Conservation (phyloP, 2,329 filamentous ascomycete genomes). For the Elsinoe arachidis region DNA sequence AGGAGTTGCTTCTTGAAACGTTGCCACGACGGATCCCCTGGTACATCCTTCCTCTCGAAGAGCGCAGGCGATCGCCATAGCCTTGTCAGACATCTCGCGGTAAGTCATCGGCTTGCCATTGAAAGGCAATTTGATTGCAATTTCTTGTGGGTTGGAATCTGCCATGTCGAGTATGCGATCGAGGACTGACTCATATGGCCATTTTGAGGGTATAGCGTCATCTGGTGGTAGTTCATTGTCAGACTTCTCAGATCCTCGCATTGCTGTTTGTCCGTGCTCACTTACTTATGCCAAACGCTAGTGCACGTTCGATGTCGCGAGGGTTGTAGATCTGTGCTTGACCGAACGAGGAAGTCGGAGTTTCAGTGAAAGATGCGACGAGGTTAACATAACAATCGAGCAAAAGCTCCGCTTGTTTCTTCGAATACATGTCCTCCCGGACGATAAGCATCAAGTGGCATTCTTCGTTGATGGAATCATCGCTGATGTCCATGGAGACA, state of each 20-base stretch:
- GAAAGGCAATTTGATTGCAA: neutral
- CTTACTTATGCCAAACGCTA: neutral
- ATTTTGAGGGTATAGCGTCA: neutral
- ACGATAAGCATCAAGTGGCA: neutral
- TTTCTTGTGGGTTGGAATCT: neutral
- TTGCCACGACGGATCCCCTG: neutral
- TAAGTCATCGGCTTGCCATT: slow-evolving; percentile 14
- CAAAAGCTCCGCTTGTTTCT: slow-evolving; percentile 9
- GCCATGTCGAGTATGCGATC: neutral
- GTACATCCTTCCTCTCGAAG: neutral
- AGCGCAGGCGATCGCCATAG: neutral
- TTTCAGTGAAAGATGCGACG: neutral
- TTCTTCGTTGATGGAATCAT: neutral
- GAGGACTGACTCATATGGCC: neutral
- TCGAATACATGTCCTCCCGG: slow-evolving; percentile 13
- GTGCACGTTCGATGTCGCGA: neutral
- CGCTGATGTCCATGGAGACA: neutral
- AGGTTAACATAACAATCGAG: neutral
- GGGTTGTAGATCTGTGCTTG: neutral
- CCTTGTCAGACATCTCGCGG: slow-evolving; percentile 9
- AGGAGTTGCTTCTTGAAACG: slow-evolving; percentile 17
- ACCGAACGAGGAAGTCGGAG: neutral
- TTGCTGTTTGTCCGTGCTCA: neutral
- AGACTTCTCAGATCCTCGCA: too few species aligned
- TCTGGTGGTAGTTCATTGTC: neutral